phyloP scores from a whole-genome alignment of 208 protist species.

The Trypanosoma theileri region DNA sequence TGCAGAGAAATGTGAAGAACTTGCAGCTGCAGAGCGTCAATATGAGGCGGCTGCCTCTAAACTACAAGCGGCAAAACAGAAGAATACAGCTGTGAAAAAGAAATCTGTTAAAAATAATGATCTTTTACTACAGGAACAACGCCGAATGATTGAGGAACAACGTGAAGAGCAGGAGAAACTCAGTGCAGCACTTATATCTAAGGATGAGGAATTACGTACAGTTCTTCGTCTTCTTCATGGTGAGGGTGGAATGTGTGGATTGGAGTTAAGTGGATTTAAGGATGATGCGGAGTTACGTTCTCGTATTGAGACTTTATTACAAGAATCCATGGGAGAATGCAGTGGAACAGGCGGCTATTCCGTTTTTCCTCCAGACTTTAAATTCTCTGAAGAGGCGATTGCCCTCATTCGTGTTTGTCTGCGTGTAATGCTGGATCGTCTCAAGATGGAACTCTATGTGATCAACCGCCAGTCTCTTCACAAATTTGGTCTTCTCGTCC shows the following conservation, averaged over 20 bases:
- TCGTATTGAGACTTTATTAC: constrained; percentile 62
- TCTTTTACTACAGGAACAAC: constrained; percentile 49
- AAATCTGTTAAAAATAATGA: constrained; percentile 51
- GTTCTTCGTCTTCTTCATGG: constrained; percentile 14
- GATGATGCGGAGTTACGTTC: constrained; percentile 31
- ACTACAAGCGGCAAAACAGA: constrained; percentile 32
- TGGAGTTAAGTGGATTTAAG: constrained; percentile 11
- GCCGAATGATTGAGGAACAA: constrained; percentile 41
- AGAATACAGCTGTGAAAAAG: constrained; percentile 41
- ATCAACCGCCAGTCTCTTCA: constrained; percentile 71
- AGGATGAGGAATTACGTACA: constrained; percentile 58
- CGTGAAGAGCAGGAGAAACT: constrained; percentile 39
- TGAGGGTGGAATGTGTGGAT: no score
- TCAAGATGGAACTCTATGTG: constrained; percentile 80
- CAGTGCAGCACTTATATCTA: constrained; percentile 28
- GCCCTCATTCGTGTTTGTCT: constrained; percentile 65
- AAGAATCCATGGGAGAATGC: constrained; percentile 37
- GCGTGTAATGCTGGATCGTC: constrained; percentile 64
- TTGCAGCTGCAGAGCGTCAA: constrained; percentile 38
- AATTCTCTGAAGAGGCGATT: constrained; percentile 61
- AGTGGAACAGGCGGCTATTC: constrained; percentile 38
- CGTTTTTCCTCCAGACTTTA: constrained; percentile 60
- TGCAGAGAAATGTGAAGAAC: constrained; percentile 37
- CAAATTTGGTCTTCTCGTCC: constrained; percentile 49
- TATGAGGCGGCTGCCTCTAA: constrained; percentile 32